Base-by-base conservation (phyloP, 2,329 filamentous ascomycete genomes). In the Tolypocladium cylindrosporum region DNA sequence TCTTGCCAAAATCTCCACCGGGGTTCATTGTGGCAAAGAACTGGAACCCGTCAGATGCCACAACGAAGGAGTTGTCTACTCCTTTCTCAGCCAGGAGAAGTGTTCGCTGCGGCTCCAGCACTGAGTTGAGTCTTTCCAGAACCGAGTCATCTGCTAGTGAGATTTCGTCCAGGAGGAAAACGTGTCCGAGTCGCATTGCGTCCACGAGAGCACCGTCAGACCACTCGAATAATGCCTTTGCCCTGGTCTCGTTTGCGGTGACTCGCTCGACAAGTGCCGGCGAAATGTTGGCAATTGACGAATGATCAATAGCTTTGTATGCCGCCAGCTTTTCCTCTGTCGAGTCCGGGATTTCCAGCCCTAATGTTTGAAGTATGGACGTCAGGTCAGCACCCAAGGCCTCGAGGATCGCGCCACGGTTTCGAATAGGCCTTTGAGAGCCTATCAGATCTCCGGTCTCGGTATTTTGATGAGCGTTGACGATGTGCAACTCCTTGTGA, bases 21-120 rank as follows among this genome's bases (percentile, higher is more conserved):
- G 94, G 94, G 64, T 99, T 99, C 94, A 99, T 99, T 0, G 94
- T 99, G 4, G 94, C 93, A 60, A 99, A 84, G 72, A 99, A 97
- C 67, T 99, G 92, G 72, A 97, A 99, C 0, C 88, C 90, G 45
- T 88, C 79, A 13, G 79, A 73, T 7, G 89, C 94, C 43, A 83
- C 82, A 34, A 99, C 82, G 62, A 90, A 86, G 0, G 91, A 91
- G 69, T 96, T 87, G 6, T 89, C 81, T 2, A 90, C 84, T 0
- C 94, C 95, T 72, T 97, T 99, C 71, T 99, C 94, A 0, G 95
- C 95, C 19, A 99, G 81, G 3, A 99, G 77, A 36, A 99, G 83
- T 0, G 89, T 91, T 56, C 94, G 83, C 51, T 89, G 85, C 1
- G 94, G 87, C 70, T 99, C 94, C 1, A 99, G 83, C 7, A 97